Conservation (phyloP, 768 basidiomycete genomes). For the Phlebiopsis gigantea region DNA sequence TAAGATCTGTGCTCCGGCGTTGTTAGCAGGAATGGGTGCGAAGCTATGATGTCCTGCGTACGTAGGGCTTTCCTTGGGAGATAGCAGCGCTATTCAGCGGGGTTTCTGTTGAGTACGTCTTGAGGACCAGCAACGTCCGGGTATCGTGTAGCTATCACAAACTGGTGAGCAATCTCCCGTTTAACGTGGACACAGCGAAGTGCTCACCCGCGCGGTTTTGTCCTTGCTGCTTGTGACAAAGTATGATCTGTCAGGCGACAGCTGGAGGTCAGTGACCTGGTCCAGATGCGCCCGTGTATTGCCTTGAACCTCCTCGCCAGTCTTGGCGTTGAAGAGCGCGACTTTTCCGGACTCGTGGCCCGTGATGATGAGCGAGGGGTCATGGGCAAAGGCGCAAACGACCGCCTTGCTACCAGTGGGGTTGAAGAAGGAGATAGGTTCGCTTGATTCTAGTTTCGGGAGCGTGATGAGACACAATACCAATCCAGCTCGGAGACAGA, state of each 20-base stretch:
- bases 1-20: conserved; percentile 49
- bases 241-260: conserved; percentile 86
- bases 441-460: conserved; percentile 58
- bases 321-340: conserved; percentile 83
- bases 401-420: conserved; percentile 95
- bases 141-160: conserved; percentile 75
- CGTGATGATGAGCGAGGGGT: conserved; percentile 76
- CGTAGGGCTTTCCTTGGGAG: conserved; percentile 80
- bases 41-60: conserved; percentile 29
- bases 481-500: not conserved
- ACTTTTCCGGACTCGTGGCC: conserved; percentile 97
- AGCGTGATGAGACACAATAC: not conserved
- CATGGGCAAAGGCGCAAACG: conserved; percentile 85
- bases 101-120: conserved; percentile 90
- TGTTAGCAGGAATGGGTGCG: not conserved
- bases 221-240: conserved; percentile 97
- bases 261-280: conserved; percentile 86
- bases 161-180: conserved; percentile 3
- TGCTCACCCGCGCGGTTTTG: conserved; percentile 82
- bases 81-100: conserved; percentile 93
- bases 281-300: conserved; percentile 90
- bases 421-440: conserved; percentile 76
- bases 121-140: conserved; percentile 83
- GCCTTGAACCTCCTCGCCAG: conserved; percentile 74
- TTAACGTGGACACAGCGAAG: not conserved